Base-by-base conservation (phyloP, 257 asterid species). In the Solanum habrochaites region DNA sequence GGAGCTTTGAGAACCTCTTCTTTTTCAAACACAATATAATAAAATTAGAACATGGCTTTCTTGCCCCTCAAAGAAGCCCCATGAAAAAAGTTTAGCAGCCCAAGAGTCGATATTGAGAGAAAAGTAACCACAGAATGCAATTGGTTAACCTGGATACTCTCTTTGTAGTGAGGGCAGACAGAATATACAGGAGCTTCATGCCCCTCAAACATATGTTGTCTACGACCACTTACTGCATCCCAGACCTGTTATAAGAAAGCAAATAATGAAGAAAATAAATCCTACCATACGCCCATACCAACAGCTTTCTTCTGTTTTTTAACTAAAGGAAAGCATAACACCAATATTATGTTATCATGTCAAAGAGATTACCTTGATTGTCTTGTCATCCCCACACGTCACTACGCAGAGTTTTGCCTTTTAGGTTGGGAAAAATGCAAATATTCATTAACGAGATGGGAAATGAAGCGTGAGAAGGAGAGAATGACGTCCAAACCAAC, bases 101-200 rank as follows among this genome's bases (percentile, higher is more conserved):
- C 20, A 40, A 86, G 70, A 86, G n/a, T 80, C 42, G 58, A 49
- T 52, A n/a, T 11, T 75, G 62, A 35, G 72, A 47, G 72, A 47
- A 27, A 66, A 43, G n/a, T 49, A 14, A 74, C 70, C 56, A 52
- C 75, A 27, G 58, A 47, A 80, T 80, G 45, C 40, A 27, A 40
- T 31, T 74, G 39, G 4, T 64, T 85, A 62, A 94, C 98, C 98
- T 95, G 99, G 89, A 96, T 96, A 88, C 89, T 94, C 92, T 96
- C 99, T 88, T 96, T 95, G 85, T 91, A 91, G 89, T 96, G 98
- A 88, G 98, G 98, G 86, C 98, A 96, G 85, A 96, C 98, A 83
- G 99, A 95, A 91, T 94, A 95, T 13, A 96, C 98, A 86, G 98
- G 96, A 91, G 98, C 97, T 88, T 94, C 99, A 88, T 95, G 98